These are phyloP conservation scores for Artemisia princeps DNA, from an alignment of 140 eudicot species.

Conservation along the genomic window DNA sequence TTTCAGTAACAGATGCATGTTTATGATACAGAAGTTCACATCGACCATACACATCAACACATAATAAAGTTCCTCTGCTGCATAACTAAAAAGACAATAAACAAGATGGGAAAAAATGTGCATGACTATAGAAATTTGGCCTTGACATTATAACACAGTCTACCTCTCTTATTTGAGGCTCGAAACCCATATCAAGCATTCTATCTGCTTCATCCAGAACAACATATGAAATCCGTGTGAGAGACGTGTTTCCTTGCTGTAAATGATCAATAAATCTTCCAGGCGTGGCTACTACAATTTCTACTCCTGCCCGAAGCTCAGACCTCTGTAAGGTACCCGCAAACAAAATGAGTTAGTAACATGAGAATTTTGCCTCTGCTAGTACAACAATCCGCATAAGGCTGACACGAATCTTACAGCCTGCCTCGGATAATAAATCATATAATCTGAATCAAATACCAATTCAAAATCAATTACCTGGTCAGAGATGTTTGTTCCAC, in stretches of 20 bases:
- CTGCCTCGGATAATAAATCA: background rate
- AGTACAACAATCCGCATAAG: background rate
- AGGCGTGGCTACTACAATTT: conserved; percentile 82
- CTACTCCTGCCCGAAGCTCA: conserved; percentile 71
- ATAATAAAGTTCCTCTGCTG: background rate
- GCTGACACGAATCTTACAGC: background rate
- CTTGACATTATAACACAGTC: conserved; percentile 2
- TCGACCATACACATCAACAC: background rate
- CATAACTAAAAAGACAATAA: background rate
- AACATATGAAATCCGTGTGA: conserved; percentile 60
- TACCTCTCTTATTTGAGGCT: conserved; percentile 87
- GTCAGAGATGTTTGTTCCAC: conserved; percentile 82
- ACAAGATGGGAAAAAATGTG: background rate
- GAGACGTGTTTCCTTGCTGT: conserved; percentile 72
- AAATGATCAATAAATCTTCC: conserved; percentile 86
- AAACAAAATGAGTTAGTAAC: conserved; percentile 16
- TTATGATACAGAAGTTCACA: no score
- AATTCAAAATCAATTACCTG: conserved; percentile 43
- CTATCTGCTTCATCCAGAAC: conserved; percentile 88
- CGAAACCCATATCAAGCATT: conserved; percentile 97
- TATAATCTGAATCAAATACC: conserved; percentile 7
- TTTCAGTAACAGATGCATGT: no score
- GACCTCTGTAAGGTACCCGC: conserved; percentile 50
- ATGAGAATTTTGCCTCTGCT: background rate
- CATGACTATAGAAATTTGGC: conserved; percentile 4